Evolutionary conservation across 352 stramenopile genomes (phyloP), one percentile per base, ranked within the genome.

Genomic region (Phytophthora chlamydospora): DNA sequence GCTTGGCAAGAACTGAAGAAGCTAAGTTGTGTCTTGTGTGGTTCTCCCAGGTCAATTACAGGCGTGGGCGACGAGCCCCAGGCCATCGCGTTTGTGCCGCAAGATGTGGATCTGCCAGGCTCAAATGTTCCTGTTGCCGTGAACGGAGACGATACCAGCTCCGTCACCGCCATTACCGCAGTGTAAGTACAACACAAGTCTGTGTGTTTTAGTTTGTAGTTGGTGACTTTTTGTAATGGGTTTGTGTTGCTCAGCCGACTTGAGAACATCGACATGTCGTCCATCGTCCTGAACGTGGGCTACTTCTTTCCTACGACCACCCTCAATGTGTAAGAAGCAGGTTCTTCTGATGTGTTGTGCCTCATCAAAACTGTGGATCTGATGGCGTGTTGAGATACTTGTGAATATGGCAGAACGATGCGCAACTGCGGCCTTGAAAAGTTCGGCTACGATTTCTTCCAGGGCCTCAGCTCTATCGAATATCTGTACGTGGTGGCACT

Each of bases 401-500:
- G 9, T 36, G 14, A 4, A 12, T 47, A 17, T 13, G 16, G 14
- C 21, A 81, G 73, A 32, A 76, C 66, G 1, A 70, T 85, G 51
- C 66, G 63, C 38, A 78, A 76, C 50, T 82, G 69, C 49, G 74
- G 62, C 16, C 42, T 85, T n/a, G 63, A 55, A 8, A 66, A 56
- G 5, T 72, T 78, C 34, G 62, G 59, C 3, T 71, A 56, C 21
- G 63, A 71, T 14, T 80, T 85, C 32, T 61, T 77, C 24, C 51
- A 72, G 45, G 54, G 50, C 2, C 44, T 72, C 4, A 40, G 39
- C 16, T 56, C 42, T 6, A 32, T 83, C n/a, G 32, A 61, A 33
- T 71, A 65, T 32, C 50, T 83, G 74, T 83, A 70, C 34, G 66
- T 68, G 16, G 12, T 34, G 12, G 12, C 2, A 29, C 24, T 29